Evolutionary conservation across 2,329 filamentous ascomycete species (phyloP).

Genomic region (Colletotrichum higginsianum): DNA sequence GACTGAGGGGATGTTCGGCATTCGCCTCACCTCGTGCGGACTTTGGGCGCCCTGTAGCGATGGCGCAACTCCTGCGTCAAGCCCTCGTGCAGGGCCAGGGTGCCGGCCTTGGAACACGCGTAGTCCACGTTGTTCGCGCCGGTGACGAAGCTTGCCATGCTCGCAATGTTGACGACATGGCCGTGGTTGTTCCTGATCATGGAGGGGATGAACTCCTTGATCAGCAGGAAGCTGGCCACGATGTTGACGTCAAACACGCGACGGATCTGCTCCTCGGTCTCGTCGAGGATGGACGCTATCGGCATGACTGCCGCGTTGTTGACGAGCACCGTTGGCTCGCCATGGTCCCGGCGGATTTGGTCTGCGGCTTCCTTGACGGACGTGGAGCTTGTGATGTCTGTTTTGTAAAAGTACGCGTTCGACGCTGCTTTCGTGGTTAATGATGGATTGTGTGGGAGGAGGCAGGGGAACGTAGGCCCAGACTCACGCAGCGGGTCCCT

Average conservation of each 20-base stretch:
- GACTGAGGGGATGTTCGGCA: background rate
- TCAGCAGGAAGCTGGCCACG: constrained; percentile 61
- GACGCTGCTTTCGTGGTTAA: constrained; percentile 8
- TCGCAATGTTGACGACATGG: constrained; percentile 68
- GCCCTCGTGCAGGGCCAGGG: constrained; percentile 68
- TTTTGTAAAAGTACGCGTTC: constrained; percentile 34
- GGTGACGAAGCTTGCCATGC: constrained; percentile 63
- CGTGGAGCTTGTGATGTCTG: constrained; percentile 23
- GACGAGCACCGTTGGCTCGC: constrained; percentile 53
- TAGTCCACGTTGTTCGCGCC: constrained; percentile 66
- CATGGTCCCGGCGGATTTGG: constrained; percentile 56
- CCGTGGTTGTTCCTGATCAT: constrained; percentile 65
- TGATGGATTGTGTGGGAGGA: no score
- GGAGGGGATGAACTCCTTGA: constrained; percentile 62
- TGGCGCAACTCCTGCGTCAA: constrained; percentile 54
- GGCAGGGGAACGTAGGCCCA: background rate
- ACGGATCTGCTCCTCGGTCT: constrained; percentile 55
- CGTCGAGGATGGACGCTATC: constrained; percentile 55
- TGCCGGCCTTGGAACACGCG: constrained; percentile 64
- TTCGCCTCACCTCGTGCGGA: constrained; percentile 51
- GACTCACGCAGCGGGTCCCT: constrained; percentile 20
- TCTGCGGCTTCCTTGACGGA: constrained; percentile 57
- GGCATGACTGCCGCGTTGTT: constrained; percentile 58
- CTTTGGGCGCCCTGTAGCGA: constrained; percentile 54
- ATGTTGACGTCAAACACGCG: constrained; percentile 65